Evolutionary conservation across 805 yeast species (phyloP).

Genomic region (Yamadazyma scolyti): DNA sequence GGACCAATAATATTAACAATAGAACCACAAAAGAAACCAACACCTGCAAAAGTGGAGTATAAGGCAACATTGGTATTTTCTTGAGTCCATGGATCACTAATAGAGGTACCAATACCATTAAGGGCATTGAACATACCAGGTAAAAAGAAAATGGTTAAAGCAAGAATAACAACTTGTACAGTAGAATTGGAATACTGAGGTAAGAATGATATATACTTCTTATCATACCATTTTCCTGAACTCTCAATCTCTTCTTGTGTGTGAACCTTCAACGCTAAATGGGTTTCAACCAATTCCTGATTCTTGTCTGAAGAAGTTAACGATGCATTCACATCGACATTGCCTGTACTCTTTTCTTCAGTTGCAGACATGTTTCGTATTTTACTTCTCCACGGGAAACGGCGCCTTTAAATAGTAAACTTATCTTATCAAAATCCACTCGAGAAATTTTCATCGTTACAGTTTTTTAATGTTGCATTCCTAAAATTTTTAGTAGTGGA

Average conservation of each 20-base stretch:
- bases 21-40: conserved; percentile 57
- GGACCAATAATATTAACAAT: conserved; percentile 49
- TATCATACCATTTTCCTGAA: conserved; percentile 39
- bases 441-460: too few species aligned
- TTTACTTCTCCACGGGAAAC: too few species aligned
- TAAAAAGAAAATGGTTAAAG: conserved; percentile 47
- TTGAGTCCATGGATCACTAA: conserved; percentile 35
- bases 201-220: conserved; percentile 17
- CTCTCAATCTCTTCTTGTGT: conserved; percentile 27
- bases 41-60: conserved; percentile 51
- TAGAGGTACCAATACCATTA: conserved; percentile 48
- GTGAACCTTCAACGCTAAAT: conserved; percentile 20
- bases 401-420: too few species aligned
- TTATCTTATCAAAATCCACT: too few species aligned
- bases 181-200: conserved; percentile 37
- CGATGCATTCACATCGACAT: conserved; percentile 9
- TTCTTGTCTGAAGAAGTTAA: conserved; percentile 9
- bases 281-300: conserved; percentile 8
- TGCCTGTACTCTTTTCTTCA: conserved; percentile 10
- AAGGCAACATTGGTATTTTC: conserved; percentile 51
- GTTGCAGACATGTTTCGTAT: conserved; percentile 1
- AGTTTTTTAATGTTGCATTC: too few species aligned
- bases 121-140: conserved; percentile 54
- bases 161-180: conserved; percentile 43
- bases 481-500: too few species aligned